Evolutionary conservation across 371 early-diverging fungal species (phyloP).

Genomic region (Synchytrium microbalum): DNA sequence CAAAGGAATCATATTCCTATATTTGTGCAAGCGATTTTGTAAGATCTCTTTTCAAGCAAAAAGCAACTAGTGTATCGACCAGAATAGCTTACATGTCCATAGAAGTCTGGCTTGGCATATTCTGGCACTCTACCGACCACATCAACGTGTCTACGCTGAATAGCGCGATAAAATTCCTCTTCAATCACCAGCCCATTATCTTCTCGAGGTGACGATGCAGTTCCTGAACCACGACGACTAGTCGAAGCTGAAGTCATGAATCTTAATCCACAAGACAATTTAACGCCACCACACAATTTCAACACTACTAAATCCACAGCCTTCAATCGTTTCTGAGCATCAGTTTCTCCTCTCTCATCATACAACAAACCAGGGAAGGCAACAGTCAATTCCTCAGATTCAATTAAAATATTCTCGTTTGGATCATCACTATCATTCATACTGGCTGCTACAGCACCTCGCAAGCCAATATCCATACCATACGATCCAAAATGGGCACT

Average conservation of each 20-base stretch:
- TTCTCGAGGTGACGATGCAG: neutral
- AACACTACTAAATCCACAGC: slow-evolving; percentile 14
- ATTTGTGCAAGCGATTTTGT: neutral
- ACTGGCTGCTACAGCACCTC: slow-evolving; percentile 5
- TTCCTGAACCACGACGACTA: neutral
- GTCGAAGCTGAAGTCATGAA: slow-evolving; percentile 17
- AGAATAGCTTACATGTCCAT: slow-evolving; percentile 28
- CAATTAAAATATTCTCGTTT: slow-evolving; percentile 32
- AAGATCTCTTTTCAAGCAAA: neutral
- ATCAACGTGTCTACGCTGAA: slow-evolving; percentile 33
- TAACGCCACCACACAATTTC: slow-evolving; percentile 37
- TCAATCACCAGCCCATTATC: slow-evolving; percentile 13
- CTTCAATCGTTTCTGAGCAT: slow-evolving; percentile 12
- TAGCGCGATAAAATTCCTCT: slow-evolving; percentile 1
- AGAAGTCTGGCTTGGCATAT: slow-evolving; percentile 21
- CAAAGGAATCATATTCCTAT: slow-evolving; percentile 49
- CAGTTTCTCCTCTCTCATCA: slow-evolving; percentile 10
- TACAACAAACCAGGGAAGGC: slow-evolving; percentile 16
- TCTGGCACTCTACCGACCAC: slow-evolving; percentile 43
- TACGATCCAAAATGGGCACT: slow-evolving; percentile 29
- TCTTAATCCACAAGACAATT: slow-evolving; percentile 25
- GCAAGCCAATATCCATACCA: slow-evolving; percentile 27
- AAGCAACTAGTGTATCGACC: neutral
- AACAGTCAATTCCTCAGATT: slow-evolving; percentile 37
- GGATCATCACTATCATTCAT: slow-evolving; percentile 5